Conservation (phyloP, 2,329 filamentous ascomycete genomes). For the Penicillium verrucosum region DNA sequence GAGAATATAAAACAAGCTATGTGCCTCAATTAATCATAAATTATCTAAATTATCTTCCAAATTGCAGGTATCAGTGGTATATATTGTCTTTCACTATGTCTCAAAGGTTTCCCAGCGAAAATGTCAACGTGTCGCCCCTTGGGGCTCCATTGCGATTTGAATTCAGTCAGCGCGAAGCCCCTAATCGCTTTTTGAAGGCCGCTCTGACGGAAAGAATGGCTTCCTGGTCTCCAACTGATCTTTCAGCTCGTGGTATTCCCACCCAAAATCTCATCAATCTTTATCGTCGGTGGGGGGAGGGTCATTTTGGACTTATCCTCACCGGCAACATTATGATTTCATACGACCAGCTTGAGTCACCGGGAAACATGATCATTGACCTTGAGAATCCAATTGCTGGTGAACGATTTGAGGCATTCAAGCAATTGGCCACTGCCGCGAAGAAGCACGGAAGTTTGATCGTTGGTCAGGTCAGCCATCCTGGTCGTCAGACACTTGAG, state of each 20-base stretch:
- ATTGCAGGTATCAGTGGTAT: too few relatives aligned
- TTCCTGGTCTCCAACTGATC: conserved; percentile 56
- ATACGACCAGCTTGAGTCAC: conserved; percentile 26
- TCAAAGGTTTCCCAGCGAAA: background rate
- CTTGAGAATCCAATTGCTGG: conserved; percentile 18
- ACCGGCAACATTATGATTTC: conserved; percentile 29
- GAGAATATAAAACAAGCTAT: background rate
- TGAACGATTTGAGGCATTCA: conserved; percentile 22
- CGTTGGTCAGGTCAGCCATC: conserved; percentile 24
- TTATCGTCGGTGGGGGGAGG: conserved; percentile 39
- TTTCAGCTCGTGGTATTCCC: conserved; percentile 54
- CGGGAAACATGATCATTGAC: conserved; percentile 28
- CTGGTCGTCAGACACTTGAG: conserved; percentile 24
- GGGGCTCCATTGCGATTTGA: conserved; percentile 49
- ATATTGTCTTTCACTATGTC: background rate
- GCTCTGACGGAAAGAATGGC: conserved; percentile 65
- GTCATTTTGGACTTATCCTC: conserved; percentile 21
- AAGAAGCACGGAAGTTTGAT: conserved; percentile 24
- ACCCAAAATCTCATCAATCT: conserved; percentile 53
- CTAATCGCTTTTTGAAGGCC: conserved; percentile 65
- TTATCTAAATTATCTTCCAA: background rate
- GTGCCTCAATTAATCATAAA: background rate
- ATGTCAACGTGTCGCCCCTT: conserved; percentile 39
- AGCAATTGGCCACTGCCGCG: conserved; percentile 21
- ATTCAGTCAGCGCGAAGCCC: conserved; percentile 55